Evolutionary conservation across 2,329 filamentous ascomycete genomes (phyloP).

Genomic region (Diplocarpon rosae): DNA sequence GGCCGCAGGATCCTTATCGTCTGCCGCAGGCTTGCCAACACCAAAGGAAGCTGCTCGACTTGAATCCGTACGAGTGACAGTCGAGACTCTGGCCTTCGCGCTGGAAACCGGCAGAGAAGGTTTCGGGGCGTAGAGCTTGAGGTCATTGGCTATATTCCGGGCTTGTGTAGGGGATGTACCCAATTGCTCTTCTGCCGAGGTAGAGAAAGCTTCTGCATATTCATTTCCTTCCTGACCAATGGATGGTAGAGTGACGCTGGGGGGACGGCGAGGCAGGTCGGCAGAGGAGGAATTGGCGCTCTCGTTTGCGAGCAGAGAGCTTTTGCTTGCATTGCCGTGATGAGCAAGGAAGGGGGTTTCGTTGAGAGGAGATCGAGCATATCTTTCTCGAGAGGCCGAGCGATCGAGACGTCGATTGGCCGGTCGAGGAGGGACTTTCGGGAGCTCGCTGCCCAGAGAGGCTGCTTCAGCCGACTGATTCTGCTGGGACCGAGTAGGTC

Average conservation of each 20-base stretch:
- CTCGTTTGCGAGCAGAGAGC: slow-evolving; percentile 29
- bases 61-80: slow-evolving; percentile 87
- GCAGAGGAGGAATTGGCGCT: slow-evolving; percentile 27
- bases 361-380: slow-evolving; percentile 78
- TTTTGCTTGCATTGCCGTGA: slow-evolving; percentile 23
- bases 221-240: slow-evolving; percentile 85
- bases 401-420: slow-evolving; percentile 53
- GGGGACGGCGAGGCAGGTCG: slow-evolving; percentile 46
- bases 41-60: slow-evolving; percentile 74
- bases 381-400: slow-evolving; percentile 63
- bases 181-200: slow-evolving; percentile 33
- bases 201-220: slow-evolving; percentile 54
- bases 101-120: slow-evolving; percentile 72
- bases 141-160: slow-evolving; percentile 64
- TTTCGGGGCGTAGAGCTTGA: slow-evolving; percentile 82
- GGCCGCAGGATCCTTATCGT: slow-evolving; percentile 37
- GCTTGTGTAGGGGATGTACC: slow-evolving; percentile 56
- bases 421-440: slow-evolving; percentile 72
- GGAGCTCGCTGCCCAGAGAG: slow-evolving; percentile 36
- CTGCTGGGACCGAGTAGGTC: slow-evolving; percentile 40
- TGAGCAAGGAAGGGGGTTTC: slow-evolving; percentile 43
- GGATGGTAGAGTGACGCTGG: slow-evolving; percentile 70
- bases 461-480: slow-evolving; percentile 30
- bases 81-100: slow-evolving; percentile 72
- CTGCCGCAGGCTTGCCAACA: slow-evolving; percentile 54